Base-by-base conservation (phyloP, 2,329 filamentous ascomycete genomes). In the Leptodontidium sp. region DNA sequence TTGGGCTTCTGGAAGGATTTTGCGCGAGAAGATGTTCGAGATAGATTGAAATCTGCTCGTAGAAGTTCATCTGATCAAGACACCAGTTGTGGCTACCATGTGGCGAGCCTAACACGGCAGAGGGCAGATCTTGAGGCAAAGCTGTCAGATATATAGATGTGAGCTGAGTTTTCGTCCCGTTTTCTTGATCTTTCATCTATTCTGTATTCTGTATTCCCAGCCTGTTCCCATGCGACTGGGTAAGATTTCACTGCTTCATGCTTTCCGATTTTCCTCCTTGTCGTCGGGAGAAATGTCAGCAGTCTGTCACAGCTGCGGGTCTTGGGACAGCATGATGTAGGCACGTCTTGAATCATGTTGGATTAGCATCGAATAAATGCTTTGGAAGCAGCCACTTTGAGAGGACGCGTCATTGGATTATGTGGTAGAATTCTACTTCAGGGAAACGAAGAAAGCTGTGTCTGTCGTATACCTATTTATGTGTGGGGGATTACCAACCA, bases 1-100 rank as follows among this genome's bases (percentile, higher is more conserved):
- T 43, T 5, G 21, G n/a, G 29, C 61, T 68, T 68, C 66, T 45
- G 21, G 66, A 68, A 64, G 53, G 53, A 11, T 6, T 53, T 61
- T 68, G 9, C 24, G 17, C 4, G 38, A 17, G 8, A 24, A 24
- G 14, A 6, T 29, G 21, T 58, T 15, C 8, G 45, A 35, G 50
- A 21, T 63, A 43, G n/a, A 64, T 58, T 64, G 11, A 40, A 50
- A 52, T 32, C 24, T 40, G 43, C 45, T 45, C 50, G 38, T 43
- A 35, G 49, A 35, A 43, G 61, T 68, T 68, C 61, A 61, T 68
- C 61, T 61, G 40, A 64, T 26, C 29, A 50, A 43, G 38, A 21
- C n/a, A 21, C 43, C 50, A 15, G 15, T 21, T 47, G 26, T 49
- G 15, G 52, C 26, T 32, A 38, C 24, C 24, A 47, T 11, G 43